These are phyloP conservation scores for Odontarrhena argentea DNA, from an alignment of 345 rosid genomes.

Conservation along the genomic window DNA sequence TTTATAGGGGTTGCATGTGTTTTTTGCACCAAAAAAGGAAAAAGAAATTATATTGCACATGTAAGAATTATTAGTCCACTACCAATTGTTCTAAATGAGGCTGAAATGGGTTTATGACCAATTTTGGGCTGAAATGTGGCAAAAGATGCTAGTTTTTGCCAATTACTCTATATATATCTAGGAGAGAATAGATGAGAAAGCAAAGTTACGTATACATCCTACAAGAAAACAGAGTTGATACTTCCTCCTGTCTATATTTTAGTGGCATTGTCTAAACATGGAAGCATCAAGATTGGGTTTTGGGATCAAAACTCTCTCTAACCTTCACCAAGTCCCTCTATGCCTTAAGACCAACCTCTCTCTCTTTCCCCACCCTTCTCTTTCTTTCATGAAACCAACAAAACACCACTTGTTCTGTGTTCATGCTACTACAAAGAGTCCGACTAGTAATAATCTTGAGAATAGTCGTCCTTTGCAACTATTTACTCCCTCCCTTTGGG, in stretches of 20 bases:
- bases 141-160: too few species aligned
- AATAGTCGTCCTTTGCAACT: constrained; percentile 10
- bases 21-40: too few species aligned
- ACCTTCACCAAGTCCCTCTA: constrained; percentile 4
- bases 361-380: constrained; percentile 11
- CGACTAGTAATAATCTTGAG: constrained; percentile 22
- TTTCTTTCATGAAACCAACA: not conserved
- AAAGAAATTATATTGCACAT: too few species aligned
- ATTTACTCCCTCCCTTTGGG: constrained; percentile 27
- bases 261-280: not conserved
- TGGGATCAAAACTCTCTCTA: not conserved
- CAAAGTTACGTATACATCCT: not conserved
- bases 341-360: not conserved
- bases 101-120: too few species aligned
- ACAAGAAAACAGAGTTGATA: not conserved
- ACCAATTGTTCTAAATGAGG: too few species aligned
- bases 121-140: too few species aligned
- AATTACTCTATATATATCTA: too few species aligned
- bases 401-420: not conserved
- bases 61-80: too few species aligned
- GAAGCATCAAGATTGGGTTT: constrained; percentile 11
- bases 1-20: too few species aligned
- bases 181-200: too few species aligned
- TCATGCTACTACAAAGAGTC: not conserved
- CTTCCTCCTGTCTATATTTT: not conserved